Percentiles rank a stretch among this genome's conserved stretches.
Conservation (phyloP, 768 basidiomycete genomes). For the Ramaria rubella region DNA sequence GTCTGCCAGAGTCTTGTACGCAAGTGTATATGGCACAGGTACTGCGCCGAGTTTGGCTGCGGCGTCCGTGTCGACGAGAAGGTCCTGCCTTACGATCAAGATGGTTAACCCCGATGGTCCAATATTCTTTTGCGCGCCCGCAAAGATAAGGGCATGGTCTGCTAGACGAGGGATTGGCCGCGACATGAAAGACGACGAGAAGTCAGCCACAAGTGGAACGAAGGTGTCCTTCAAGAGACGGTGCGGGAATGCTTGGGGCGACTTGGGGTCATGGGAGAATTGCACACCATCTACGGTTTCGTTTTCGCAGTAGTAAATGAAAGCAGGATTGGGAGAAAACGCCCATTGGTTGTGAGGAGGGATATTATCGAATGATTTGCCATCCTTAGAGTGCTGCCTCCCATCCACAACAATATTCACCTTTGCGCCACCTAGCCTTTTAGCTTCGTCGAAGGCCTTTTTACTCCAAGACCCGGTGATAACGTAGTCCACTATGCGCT, state of each 20-base stretch:
- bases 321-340: conserved; percentile 76
- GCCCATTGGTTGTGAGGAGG: conserved; percentile 66
- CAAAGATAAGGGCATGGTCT: conserved; percentile 91
- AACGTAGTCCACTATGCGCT: conserved; percentile 76
- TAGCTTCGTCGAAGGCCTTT: conserved; percentile 79
- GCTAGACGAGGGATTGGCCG: conserved; percentile 82
- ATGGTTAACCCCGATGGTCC: conserved; percentile 92
- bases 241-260: conserved; percentile 74
- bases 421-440: conserved; percentile 50
- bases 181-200: conserved; percentile 96
- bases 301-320: conserved; percentile 99
- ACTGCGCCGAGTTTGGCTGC: conserved; percentile 65
- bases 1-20: conserved; percentile 79
- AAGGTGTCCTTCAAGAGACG: conserved; percentile 48
- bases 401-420: conserved; percentile 71
- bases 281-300: conserved; percentile 96
- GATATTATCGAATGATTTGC: conserved; percentile 71
- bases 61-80: conserved; percentile 83
- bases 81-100: conserved; percentile 91
- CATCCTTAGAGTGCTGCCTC: conserved; percentile 52
- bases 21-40: conserved; percentile 70
- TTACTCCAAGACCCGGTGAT: conserved; percentile 91
- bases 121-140: conserved; percentile 97
- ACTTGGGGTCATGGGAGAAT: conserved; percentile 55
- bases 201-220: conserved; percentile 82